Evolutionary conservation across 345 rosid genomes (phyloP).

Genomic region (Populus euphratica): DNA sequence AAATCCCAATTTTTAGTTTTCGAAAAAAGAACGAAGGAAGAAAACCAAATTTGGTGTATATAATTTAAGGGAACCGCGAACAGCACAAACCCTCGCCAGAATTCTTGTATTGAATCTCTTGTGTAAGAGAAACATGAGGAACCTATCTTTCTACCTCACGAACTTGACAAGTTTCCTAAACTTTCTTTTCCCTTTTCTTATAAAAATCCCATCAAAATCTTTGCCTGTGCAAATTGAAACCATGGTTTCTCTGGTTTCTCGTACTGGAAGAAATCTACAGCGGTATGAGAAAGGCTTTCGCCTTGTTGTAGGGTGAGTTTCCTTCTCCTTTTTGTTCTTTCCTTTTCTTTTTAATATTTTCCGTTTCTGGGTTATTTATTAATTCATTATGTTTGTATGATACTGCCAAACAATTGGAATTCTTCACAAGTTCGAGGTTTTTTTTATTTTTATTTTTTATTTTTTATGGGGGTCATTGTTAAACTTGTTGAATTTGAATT

Average conservation of each 20-base stretch:
- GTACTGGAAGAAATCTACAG: conserved; percentile 67
- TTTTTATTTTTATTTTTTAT: not conserved
- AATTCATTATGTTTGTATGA: not conserved
- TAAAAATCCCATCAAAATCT: conserved; percentile 28
- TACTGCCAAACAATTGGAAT: not conserved
- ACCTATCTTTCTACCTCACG: conserved; percentile 31
- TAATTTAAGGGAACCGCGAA: not conserved
- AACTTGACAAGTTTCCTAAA: conserved; percentile 29
- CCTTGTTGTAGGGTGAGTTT: conserved; percentile 68
- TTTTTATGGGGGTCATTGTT: not conserved
- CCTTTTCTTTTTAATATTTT: not conserved
- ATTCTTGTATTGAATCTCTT: not conserved
- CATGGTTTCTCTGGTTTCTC: conserved; percentile 43
- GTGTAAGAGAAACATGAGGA: conserved; percentile 21
- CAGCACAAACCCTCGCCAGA: not conserved
- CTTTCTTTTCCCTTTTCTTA: conserved; percentile 36
- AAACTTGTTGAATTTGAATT: not conserved
- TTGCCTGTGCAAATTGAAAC: conserved; percentile 41
- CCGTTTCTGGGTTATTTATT: not conserved
- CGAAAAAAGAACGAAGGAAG: not conserved
- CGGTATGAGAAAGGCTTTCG: conserved; percentile 59
- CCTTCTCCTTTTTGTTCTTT: too few species aligned
- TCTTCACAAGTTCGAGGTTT: not conserved
- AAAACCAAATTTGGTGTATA: not conserved
- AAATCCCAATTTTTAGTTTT: not conserved